Percentiles rank a stretch among this genome's conserved stretches.
These are phyloP conservation scores for Aspergillus brunneoviolaceus DNA, from an alignment of 2,329 filamentous ascomycete species.

Conservation along the genomic window DNA sequence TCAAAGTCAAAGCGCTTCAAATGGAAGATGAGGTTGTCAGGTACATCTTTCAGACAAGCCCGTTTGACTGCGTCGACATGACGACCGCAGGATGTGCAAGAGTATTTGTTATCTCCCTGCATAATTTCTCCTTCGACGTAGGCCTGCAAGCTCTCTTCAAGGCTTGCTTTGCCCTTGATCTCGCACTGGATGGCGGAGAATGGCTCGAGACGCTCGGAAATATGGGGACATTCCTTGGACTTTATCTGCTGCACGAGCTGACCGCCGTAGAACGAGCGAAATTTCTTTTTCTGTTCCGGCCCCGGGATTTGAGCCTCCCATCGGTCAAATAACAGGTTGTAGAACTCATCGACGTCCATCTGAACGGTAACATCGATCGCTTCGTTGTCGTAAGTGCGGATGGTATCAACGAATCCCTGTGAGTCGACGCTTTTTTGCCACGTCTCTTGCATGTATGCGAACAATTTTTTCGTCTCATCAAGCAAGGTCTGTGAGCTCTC, in stretches of 20 bases:
- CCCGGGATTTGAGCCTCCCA: constrained; percentile 79
- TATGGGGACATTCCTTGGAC: constrained; percentile 89
- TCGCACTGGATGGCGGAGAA: constrained; percentile 96
- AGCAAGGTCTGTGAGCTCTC: constrained; percentile 66
- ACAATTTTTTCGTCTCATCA: constrained; percentile 74
- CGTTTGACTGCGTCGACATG: constrained; percentile 93
- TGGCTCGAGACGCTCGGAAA: constrained; percentile 84
- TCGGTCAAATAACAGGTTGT: constrained; percentile 86
- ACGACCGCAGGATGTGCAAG: constrained; percentile 83
- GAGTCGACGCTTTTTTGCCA: constrained; percentile 73
- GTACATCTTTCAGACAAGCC: constrained; percentile 86
- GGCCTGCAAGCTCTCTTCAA: constrained; percentile 87
- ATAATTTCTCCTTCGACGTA: constrained; percentile 95
- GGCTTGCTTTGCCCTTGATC: constrained; percentile 82
- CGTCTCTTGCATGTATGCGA: constrained; percentile 82
- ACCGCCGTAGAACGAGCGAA: constrained; percentile 86
- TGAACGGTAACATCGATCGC: constrained; percentile 84
- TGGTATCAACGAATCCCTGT: constrained; percentile 66
- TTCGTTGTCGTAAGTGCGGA: constrained; percentile 78
- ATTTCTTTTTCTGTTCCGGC: constrained; percentile 65
- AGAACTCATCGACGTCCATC: constrained; percentile 99
- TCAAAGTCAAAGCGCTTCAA: constrained; percentile 64
- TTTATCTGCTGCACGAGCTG: constrained; percentile 92
- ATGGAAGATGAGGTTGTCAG: constrained; percentile 93
- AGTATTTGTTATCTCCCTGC: constrained; percentile 98